Percentiles rank a stretch among this genome's conserved stretches.
Evolutionary conservation across 148 eudicot genomes (phyloP).

Genomic region (Chenopodium quinoa): DNA sequence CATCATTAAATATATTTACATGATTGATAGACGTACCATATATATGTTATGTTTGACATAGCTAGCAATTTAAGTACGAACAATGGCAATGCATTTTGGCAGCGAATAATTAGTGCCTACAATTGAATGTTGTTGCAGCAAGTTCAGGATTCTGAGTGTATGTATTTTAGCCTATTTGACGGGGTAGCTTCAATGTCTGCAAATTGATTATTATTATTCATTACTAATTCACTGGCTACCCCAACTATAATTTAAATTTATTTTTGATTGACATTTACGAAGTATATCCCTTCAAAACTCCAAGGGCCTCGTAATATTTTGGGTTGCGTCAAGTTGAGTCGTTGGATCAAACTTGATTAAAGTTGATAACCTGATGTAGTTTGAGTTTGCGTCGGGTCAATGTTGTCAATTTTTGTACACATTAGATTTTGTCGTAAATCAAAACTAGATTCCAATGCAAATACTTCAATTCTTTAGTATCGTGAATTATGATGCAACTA

Average conservation of each 20-base stretch:
- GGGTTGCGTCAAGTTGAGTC: no score
- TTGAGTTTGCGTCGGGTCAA: no score
- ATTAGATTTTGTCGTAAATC: no score
- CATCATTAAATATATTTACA: background rate
- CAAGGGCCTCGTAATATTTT: no score
- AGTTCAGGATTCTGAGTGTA: background rate
- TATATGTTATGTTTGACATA: background rate
- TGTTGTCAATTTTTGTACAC: no score
- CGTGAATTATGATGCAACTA: background rate
- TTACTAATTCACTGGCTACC: slow-evolving; percentile 14
- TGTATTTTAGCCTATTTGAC: slow-evolving; percentile 3
- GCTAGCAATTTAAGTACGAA: background rate
- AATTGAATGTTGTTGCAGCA: slow-evolving; percentile 19
- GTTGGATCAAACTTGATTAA: no score
- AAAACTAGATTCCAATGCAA: no score
- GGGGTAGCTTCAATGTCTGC: slow-evolving; percentile 15
- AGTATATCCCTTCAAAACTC: background rate
- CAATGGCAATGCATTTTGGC: background rate
- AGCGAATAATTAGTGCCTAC: background rate
- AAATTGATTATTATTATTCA: slow-evolving; percentile 16
- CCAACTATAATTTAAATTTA: background rate
- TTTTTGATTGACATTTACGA: no score
- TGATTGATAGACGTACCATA: background rate
- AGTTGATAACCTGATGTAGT: no score
- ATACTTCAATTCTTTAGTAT: no score